A percentile compares a stretch with the other conserved stretches of the same genome.
These are phyloP conservation scores for Manihot esculenta DNA, from an alignment of 441 rosid species.

Conservation along the genomic window DNA sequence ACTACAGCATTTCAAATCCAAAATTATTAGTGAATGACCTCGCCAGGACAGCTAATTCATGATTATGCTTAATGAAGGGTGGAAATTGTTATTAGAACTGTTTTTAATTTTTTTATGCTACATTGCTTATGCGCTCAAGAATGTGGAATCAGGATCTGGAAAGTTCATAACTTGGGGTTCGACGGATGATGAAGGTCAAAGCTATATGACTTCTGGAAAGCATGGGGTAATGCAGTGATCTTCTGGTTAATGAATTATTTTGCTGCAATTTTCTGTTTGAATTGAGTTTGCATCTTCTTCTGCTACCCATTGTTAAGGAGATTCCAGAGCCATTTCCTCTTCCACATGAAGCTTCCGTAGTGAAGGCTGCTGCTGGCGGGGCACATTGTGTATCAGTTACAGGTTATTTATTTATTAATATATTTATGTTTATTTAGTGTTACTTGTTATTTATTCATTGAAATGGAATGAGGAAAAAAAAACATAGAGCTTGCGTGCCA, in stretches of 20 bases:
- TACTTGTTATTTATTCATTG: not conserved
- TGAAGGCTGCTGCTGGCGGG: slow-evolving; percentile 90
- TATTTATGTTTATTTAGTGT: too few species aligned
- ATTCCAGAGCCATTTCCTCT: slow-evolving; percentile 86
- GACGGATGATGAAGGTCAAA: slow-evolving; percentile 85
- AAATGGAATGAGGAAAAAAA: not conserved
- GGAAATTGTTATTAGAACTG: not conserved
- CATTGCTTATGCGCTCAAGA: not conserved
- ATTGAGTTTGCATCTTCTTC: slow-evolving; percentile 21
- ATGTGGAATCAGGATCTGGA: slow-evolving; percentile 51
- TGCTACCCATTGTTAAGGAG: slow-evolving; percentile 44
- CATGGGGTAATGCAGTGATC: slow-evolving; percentile 67
- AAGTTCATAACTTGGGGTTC: slow-evolving; percentile 97
- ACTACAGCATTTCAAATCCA: not conserved
- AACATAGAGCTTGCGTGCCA: not conserved
- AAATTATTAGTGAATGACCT: not conserved
- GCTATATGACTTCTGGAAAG: slow-evolving; percentile 80
- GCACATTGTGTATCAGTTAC: slow-evolving; percentile 87
- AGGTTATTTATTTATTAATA: slow-evolving; percentile 37
- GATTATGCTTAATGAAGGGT: not conserved
- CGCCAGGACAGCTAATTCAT: too few species aligned
- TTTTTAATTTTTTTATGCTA: not conserved
- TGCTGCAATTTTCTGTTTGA: slow-evolving; percentile 12
- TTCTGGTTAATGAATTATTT: slow-evolving; percentile 11
- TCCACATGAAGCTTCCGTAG: slow-evolving; percentile 55